These are phyloP conservation scores for Viola odorata DNA, from an alignment of 345 rosid species.

Conservation along the genomic window DNA sequence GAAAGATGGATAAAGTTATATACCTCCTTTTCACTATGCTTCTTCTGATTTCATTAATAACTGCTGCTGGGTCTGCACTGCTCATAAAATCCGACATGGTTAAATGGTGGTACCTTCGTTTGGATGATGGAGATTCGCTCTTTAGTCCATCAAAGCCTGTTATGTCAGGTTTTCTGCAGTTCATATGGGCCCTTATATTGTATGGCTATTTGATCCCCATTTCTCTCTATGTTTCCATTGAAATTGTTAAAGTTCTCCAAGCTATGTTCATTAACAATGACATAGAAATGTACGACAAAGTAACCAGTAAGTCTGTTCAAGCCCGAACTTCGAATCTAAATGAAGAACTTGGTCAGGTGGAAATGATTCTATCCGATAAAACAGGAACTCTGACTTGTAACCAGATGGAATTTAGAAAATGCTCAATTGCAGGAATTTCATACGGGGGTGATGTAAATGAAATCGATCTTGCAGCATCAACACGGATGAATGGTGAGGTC, in stretches of 20 bases:
- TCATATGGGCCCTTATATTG: conserved; percentile 53
- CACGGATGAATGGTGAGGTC: conserved; percentile 42
- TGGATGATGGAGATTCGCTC: conserved; percentile 28
- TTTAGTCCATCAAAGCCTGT: conserved; percentile 39
- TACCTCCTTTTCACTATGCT: conserved; percentile 56
- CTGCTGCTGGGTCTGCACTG: conserved; percentile 40
- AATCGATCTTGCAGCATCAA: conserved; percentile 60
- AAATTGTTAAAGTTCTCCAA: conserved; percentile 66
- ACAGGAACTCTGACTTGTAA: conserved; percentile 86
- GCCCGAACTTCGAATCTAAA: conserved; percentile 74
- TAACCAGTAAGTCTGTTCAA: conserved; percentile 43
- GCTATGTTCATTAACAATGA: conserved; percentile 65
- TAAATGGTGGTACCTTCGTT: conserved; percentile 56
- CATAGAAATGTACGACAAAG: conserved; percentile 55
- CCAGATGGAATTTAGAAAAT: conserved; percentile 76
- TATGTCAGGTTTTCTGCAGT: conserved; percentile 41
- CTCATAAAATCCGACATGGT: conserved; percentile 38
- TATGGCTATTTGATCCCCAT: conserved; percentile 78
- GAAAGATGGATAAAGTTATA: conserved; percentile 62
- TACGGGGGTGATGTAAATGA: conserved; percentile 54
- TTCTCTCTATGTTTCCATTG: conserved; percentile 72
- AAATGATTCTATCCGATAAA: conserved; percentile 67
- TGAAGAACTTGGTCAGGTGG: conserved; percentile 80
- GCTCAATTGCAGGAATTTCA: conserved; percentile 68
- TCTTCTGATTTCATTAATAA: conserved; percentile 43